Percentiles rank a stretch among this genome's conserved stretches.
phyloP scores from a whole-genome alignment of 163 green algal genomes.

The Volvox carteri region DNA sequence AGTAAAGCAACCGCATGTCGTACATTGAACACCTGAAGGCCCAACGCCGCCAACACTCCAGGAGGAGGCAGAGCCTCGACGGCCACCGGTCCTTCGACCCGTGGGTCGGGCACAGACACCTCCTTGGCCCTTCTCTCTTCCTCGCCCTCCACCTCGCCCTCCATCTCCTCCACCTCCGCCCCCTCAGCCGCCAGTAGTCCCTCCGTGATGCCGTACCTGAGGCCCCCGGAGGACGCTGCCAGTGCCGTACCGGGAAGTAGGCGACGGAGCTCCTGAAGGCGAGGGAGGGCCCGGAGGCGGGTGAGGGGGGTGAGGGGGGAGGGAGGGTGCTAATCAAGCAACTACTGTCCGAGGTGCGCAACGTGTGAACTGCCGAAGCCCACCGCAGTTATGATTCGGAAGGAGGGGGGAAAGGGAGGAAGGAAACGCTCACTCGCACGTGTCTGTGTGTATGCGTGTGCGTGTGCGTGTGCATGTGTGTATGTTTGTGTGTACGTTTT shows the following conservation, averaged over 20 bases:
- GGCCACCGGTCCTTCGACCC: not conserved
- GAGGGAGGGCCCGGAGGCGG: no score
- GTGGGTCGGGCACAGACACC: not conserved
- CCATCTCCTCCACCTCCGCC: not conserved
- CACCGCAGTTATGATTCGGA: not conserved
- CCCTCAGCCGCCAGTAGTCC: slow-evolving; percentile 7
- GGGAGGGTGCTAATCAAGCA: no score
- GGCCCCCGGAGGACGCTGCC: not conserved
- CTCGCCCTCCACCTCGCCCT: not conserved
- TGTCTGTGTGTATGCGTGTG: no score
- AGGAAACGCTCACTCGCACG: no score
- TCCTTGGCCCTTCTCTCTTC: not conserved
- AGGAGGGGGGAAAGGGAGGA: not conserved
- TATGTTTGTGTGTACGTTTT: no score
- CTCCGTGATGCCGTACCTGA: slow-evolving; percentile 26
- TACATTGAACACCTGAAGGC: not conserved
- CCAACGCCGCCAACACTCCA: slow-evolving; percentile 20
- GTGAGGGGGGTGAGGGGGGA: no score
- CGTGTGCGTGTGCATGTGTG: no score
- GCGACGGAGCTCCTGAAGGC: slow-evolving; percentile 5
- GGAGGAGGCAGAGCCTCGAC: not conserved
- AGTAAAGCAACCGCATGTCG: slow-evolving; percentile 19
- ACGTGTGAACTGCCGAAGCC: no score
- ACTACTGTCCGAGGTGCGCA: no score
- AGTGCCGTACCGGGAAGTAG: slow-evolving; percentile 22